phyloP scores from a whole-genome alignment of 2,329 filamentous ascomycete genomes.

The Colletotrichum sp. region DNA sequence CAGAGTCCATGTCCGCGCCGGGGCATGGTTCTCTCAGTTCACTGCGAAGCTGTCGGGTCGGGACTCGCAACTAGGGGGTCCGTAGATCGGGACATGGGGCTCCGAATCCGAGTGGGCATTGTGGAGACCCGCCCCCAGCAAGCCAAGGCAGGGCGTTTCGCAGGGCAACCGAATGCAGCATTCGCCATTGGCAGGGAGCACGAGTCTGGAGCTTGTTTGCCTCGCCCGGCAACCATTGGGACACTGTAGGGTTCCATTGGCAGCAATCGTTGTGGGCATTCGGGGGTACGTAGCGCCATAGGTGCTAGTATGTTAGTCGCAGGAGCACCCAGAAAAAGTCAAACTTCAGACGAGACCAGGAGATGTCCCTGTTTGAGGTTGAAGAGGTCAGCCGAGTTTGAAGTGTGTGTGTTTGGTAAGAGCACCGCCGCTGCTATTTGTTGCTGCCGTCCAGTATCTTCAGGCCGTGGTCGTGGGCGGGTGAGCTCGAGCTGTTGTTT shows the following conservation, averaged over 20 bases:
- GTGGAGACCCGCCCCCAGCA: not conserved
- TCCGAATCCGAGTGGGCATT: conserved; percentile 4
- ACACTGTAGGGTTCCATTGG: not conserved
- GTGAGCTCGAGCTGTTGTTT: conserved; percentile 5
- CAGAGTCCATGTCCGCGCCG: not conserved
- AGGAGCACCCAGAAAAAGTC: not conserved
- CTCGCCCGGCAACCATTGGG: not conserved
- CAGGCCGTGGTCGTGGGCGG: not conserved
- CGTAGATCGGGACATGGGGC: conserved; percentile 16
- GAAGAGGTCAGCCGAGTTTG: not conserved
- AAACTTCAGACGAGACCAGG: not conserved
- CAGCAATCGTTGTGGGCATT: not conserved
- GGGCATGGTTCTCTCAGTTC: not conserved
- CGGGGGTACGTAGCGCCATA: not conserved
- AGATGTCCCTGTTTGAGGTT: not conserved
- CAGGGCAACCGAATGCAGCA: conserved; percentile 17
- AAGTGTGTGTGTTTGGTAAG: not conserved
- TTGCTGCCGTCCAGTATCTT: not conserved
- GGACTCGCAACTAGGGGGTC: conserved; percentile 1
- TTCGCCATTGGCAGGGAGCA: not conserved
- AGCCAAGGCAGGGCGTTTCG: conserved; percentile 18
- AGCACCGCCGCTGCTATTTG: not conserved
- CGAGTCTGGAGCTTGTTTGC: conserved; percentile 6
- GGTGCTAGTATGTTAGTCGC: not conserved
- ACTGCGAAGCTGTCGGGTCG: not conserved